A percentile compares a stretch with the other conserved stretches of the same genome.
phyloP scores from a whole-genome alignment of 2,329 filamentous ascomycete species.

The Basipetospora sp. region DNA sequence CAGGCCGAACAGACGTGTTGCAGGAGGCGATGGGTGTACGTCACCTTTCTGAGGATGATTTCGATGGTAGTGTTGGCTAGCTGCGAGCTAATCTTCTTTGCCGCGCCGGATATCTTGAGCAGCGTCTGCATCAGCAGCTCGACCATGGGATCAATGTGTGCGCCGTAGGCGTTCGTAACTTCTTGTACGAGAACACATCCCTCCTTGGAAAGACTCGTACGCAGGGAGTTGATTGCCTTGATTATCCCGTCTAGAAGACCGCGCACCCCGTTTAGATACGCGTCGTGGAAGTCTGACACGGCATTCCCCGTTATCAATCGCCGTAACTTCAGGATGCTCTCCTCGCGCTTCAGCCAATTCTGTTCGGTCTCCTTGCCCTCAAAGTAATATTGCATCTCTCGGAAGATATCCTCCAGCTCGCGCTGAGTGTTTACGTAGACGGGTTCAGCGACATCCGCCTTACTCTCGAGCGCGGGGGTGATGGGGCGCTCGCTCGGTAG shows the following conservation, averaged over 20 bases:
- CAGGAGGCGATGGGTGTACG: conserved; percentile 67
- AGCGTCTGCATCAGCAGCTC: conserved; percentile 80
- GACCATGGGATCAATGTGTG: conserved; percentile 72
- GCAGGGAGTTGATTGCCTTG: conserved; percentile 67
- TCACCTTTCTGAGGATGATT: conserved; percentile 60
- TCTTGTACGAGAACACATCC: conserved; percentile 76
- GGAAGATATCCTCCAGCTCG: conserved; percentile 77
- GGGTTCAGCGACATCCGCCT: conserved; percentile 59
- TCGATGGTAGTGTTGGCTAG: conserved; percentile 72
- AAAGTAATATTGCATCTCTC: conserved; percentile 66
- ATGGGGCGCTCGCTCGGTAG: conserved; percentile 33
- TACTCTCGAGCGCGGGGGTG: conserved; percentile 50
- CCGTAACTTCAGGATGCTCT: conserved; percentile 61
- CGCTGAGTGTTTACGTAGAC: conserved; percentile 69
- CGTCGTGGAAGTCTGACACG: conserved; percentile 56
- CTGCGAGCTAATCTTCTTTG: conserved; percentile 84
- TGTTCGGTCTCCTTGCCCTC: conserved; percentile 80
- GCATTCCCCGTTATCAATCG: conserved; percentile 73
- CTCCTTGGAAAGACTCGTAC: conserved; percentile 81
- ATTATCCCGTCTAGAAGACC: conserved; percentile 72
- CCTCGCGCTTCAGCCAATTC: conserved; percentile 81
- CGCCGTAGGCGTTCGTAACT: conserved; percentile 58
- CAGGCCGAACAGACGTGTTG: conserved; percentile 71
- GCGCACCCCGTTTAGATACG: conserved; percentile 58
- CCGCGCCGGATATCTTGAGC: conserved; percentile 75